Evolutionary conservation across 352 stramenopile species (phyloP).

Genomic region (Phytophthora sp.): DNA sequence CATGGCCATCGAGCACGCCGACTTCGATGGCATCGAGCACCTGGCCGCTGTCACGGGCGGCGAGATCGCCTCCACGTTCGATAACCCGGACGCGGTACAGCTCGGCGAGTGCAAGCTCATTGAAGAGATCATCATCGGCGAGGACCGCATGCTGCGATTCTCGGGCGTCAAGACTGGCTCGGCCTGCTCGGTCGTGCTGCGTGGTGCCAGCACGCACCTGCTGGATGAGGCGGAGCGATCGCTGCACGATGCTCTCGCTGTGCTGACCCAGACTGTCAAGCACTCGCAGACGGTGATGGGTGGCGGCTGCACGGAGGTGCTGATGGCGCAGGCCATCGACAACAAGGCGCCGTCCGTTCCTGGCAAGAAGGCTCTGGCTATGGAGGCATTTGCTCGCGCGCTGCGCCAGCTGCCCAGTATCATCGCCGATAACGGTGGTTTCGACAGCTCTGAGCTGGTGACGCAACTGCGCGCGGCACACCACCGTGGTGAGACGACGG

Average conservation of each 20-base stretch:
- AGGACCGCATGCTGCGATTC: slow-evolving; percentile 97
- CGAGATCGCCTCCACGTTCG: slow-evolving; percentile 98
- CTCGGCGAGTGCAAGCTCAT: slow-evolving; percentile 98
- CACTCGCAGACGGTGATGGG: slow-evolving; percentile 97
- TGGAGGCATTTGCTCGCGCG: slow-evolving; percentile 97
- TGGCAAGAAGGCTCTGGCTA: slow-evolving; percentile 98
- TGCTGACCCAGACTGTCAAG: slow-evolving; percentile 97
- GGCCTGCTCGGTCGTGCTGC: slow-evolving; percentile 95
- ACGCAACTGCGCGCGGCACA: slow-evolving; percentile 96
- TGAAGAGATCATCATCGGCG: slow-evolving; percentile 99
- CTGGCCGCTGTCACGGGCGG: slow-evolving; percentile 96
- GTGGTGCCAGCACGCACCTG: slow-evolving; percentile 95
- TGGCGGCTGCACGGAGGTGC: slow-evolving; percentile 96
- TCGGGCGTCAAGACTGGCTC: slow-evolving; percentile 96
- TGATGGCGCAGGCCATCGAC: slow-evolving; percentile 95
- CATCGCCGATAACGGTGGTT: slow-evolving; percentile 99
- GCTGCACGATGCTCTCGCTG: slow-evolving; percentile 98
- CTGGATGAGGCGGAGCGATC: slow-evolving; percentile 99
- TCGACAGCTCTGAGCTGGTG: slow-evolving; percentile 98
- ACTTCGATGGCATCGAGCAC: slow-evolving; percentile 99
- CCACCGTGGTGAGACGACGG: slow-evolving; percentile 89
- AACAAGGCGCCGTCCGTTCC: slow-evolving; percentile 91
- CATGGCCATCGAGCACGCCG: slow-evolving; percentile 99
- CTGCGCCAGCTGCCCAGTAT: slow-evolving; percentile 97
- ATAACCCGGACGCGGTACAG: slow-evolving; percentile 96